phyloP scores from a whole-genome alignment of 768 basidiomycete genomes.

The Russula virescens region DNA sequence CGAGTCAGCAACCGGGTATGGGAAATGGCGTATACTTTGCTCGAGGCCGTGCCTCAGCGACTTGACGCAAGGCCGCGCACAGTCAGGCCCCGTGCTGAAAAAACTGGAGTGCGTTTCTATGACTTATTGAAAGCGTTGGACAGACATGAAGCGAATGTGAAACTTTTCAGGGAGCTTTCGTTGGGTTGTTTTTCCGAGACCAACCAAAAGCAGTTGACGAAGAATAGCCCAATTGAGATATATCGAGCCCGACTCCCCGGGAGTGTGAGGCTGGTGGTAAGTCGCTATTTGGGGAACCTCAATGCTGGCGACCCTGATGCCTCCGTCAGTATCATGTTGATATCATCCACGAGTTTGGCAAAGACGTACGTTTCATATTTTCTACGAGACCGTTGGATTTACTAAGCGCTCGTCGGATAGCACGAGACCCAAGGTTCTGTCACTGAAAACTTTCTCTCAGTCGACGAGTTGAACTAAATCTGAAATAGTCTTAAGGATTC shows the following conservation, averaged over 20 bases:
- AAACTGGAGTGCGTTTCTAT: slow-evolving; percentile 8
- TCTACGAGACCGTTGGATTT: neutral
- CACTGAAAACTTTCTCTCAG: neutral
- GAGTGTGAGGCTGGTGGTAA: slow-evolving; percentile 14
- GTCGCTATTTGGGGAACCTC: neutral
- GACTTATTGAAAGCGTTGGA: neutral
- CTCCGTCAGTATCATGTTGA: slow-evolving; percentile 20
- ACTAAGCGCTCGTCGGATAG: neutral
- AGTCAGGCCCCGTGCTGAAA: neutral
- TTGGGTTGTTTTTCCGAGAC: slow-evolving; percentile 16
- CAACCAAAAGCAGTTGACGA: slow-evolving; percentile 16
- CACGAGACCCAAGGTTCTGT: slow-evolving; percentile 16
- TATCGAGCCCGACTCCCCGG: slow-evolving; percentile 21
- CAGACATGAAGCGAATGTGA: neutral
- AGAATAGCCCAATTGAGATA: slow-evolving; percentile 16
- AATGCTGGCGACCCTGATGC: neutral
- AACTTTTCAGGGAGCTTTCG: slow-evolving; percentile 15
- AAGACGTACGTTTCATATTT: slow-evolving; percentile 6
- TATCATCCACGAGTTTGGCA: slow-evolving; percentile 13
- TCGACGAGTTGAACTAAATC: neutral
- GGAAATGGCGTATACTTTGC: slow-evolving; percentile 14
- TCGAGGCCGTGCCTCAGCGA: neutral
- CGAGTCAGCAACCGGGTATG: neutral
- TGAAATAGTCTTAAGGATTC: slow-evolving; percentile 1
- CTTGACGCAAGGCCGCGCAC: neutral